Conservation (phyloP, 2,329 filamentous ascomycete genomes). For the Cytospora piceicola region DNA sequence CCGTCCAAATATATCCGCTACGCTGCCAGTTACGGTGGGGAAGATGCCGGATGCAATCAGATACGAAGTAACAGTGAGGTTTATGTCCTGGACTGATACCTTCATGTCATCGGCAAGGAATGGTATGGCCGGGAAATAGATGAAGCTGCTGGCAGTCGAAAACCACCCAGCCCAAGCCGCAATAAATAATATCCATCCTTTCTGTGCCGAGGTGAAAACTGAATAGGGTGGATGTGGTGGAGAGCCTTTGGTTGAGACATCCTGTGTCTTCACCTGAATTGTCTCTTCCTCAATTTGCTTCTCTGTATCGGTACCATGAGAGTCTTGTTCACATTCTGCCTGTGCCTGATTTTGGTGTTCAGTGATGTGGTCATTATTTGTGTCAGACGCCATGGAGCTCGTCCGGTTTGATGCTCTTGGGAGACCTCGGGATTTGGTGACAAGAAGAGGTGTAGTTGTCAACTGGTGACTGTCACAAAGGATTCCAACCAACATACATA, state of each 20-base stretch:
- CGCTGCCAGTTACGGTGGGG: conserved; percentile 29
- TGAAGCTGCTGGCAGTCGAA: conserved; percentile 19
- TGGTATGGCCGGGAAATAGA: conserved; percentile 12
- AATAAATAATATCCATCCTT: conserved; percentile 9
- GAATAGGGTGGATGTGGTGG: not conserved
- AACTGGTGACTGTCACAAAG: too few relatives aligned
- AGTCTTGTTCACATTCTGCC: not conserved
- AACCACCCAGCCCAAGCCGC: conserved; percentile 15
- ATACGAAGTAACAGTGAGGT: conserved; percentile 27
- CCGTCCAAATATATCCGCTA: conserved; percentile 28
- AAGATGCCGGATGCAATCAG: conserved; percentile 29
- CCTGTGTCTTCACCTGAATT: not conserved
- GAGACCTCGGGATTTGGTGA: not conserved
- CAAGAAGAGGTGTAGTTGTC: not conserved
- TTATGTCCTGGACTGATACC: conserved; percentile 28
- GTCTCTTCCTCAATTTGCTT: not conserved
- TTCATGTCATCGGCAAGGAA: conserved; percentile 6
- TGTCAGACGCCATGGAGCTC: not conserved
- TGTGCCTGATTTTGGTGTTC: not conserved
- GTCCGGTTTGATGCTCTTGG: too few relatives aligned
- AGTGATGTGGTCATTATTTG: not conserved
- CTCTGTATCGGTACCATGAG: not conserved
- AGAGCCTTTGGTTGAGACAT: not conserved
- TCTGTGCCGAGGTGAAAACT: not conserved
- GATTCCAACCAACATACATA: not conserved